Conservation (phyloP, 371 early-diverging fungal species). For the Mucor piriformis region DNA sequence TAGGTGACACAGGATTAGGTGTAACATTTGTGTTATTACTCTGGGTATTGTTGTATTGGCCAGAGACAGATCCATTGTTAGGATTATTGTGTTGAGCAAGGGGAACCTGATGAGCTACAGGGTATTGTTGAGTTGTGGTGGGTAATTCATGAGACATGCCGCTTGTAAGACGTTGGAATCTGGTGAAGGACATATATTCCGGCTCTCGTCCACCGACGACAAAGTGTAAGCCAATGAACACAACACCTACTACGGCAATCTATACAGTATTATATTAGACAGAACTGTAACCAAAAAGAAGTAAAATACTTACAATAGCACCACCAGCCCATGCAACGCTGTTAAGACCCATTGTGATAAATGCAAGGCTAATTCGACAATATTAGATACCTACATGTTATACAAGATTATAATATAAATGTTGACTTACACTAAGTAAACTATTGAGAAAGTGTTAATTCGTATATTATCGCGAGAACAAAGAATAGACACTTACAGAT, state of each 20-base stretch:
- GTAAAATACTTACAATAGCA: slow-evolving; percentile 15
- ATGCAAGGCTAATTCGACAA: slow-evolving; percentile 14
- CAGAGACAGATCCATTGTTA: neutral
- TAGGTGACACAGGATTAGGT: neutral
- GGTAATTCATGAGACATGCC: slow-evolving; percentile 10
- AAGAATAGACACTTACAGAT: slow-evolving; percentile 24
- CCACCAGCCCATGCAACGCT: slow-evolving; percentile 11
- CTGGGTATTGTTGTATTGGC: slow-evolving; percentile 4
- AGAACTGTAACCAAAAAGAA: neutral
- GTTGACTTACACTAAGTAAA: slow-evolving; percentile 24
- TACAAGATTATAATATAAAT: neutral
- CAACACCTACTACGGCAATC: slow-evolving; percentile 17
- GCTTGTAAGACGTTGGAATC: slow-evolving; percentile 16
- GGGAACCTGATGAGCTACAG: slow-evolving; percentile 11
- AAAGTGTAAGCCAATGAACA: slow-evolving; percentile 22
- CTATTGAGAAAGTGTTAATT: slow-evolving; percentile 2
- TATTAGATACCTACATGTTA: neutral
- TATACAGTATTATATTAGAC: neutral
- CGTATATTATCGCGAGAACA: neutral
- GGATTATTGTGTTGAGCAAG: neutral
- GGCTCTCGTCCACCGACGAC: slow-evolving; percentile 6
- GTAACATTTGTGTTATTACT: neutral
- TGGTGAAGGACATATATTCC: slow-evolving; percentile 21
- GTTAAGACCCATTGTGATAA: slow-evolving; percentile 13
- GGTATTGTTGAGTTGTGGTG: neutral